These are phyloP conservation scores for Cajanus cajan DNA, from an alignment of 306 rosid species.

Conservation along the genomic window DNA sequence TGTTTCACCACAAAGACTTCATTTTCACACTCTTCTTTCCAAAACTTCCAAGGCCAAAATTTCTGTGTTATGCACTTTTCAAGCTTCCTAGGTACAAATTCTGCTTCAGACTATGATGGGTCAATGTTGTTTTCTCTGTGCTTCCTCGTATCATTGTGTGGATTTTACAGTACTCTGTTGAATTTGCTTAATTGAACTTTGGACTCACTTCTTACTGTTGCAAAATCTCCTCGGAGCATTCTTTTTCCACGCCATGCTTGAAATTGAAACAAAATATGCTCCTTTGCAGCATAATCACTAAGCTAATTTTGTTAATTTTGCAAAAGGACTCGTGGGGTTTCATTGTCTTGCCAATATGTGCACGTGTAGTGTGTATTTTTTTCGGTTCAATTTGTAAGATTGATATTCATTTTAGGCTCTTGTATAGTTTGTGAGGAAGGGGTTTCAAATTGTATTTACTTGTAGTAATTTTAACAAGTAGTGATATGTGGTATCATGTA, in stretches of 20 bases:
- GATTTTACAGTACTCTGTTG: conserved; percentile 17
- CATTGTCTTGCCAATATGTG: neutral
- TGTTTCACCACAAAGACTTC: conserved; percentile 32
- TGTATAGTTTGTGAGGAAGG: neutral
- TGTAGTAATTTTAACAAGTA: neutral
- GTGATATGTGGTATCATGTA: neutral
- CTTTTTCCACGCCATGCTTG: conserved; percentile 5
- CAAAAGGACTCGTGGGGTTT: neutral
- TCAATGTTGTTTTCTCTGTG: conserved; percentile 9
- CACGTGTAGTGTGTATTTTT: neutral
- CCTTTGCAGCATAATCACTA: neutral
- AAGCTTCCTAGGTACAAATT: conserved; percentile 43
- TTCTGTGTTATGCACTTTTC: conserved; percentile 29
- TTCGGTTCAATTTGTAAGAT: conserved; percentile 18
- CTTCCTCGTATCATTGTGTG: conserved; percentile 8
- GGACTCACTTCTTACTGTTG: conserved; percentile 3
- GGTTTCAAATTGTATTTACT: neutral
- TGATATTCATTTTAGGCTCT: neutral
- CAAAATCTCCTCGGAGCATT: neutral
- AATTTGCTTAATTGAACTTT: conserved; percentile 20
- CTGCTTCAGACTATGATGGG: conserved; percentile 33
- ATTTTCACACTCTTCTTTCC: neutral
- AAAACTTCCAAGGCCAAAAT: conserved; percentile 3
- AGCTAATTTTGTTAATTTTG: conserved; percentile 10
- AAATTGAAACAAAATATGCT: conserved; percentile 26